Evolutionary conservation across 2,329 filamentous ascomycete species (phyloP).

Genomic region (Keithomyces neogunnii): DNA sequence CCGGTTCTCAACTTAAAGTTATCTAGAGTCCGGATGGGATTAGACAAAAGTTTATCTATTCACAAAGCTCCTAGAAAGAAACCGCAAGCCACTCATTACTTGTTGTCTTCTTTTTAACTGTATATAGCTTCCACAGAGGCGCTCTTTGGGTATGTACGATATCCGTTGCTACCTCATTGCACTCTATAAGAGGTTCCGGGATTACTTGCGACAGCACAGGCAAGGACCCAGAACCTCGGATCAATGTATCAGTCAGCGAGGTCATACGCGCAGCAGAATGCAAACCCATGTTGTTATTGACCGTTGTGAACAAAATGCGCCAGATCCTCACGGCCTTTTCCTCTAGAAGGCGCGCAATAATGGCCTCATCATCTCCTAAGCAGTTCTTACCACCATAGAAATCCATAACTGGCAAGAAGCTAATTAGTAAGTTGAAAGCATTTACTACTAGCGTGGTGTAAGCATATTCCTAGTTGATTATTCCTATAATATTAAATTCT

Average conservation of each 20-base stretch:
- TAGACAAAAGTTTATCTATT: too few species aligned
- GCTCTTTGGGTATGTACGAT: too few species aligned
- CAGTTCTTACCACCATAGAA: constrained; percentile 29
- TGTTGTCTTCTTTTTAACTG: too few species aligned
- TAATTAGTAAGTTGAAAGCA: constrained; percentile 34
- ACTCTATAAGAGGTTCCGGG: too few species aligned
- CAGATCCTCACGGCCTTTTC: constrained; percentile 25
- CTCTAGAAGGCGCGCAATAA: constrained; percentile 23
- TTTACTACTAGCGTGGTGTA: constrained; percentile 23
- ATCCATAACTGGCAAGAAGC: constrained; percentile 28
- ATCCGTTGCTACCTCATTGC: too few species aligned
- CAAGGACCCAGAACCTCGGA: constrained; percentile 30
- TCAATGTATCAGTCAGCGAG: constrained; percentile 27
- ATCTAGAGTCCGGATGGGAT: too few species aligned
- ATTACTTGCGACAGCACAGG: too few species aligned
- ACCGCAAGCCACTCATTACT: too few species aligned
- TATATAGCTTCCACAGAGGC: too few species aligned
- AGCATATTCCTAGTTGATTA: constrained; percentile 38
- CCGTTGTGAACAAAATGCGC: constrained; percentile 27
- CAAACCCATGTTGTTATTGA: constrained; percentile 27
- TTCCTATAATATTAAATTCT: constrained; percentile 37
- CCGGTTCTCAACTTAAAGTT: too few species aligned
- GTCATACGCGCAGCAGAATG: constrained; percentile 34
- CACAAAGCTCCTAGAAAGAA: too few species aligned
- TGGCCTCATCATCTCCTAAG: constrained; percentile 28